Evolutionary conservation across 257 asterid species (phyloP).

Genomic region (Fraxinus pennsylvanica): DNA sequence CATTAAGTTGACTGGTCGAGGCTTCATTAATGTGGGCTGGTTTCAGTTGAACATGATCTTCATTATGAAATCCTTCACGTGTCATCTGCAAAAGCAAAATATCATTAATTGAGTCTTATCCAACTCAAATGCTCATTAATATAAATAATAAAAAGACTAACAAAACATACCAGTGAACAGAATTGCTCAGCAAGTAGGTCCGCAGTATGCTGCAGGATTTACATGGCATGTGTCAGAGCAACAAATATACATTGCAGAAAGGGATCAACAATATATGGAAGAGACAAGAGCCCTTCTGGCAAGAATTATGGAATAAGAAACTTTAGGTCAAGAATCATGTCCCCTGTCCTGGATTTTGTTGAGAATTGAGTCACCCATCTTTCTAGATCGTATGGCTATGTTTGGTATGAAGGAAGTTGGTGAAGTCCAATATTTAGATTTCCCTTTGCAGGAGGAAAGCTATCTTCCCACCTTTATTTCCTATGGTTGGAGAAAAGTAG

Average conservation of each 20-base stretch:
- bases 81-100: slow-evolving; percentile 56
- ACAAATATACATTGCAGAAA: neutral
- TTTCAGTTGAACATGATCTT: slow-evolving; percentile 70
- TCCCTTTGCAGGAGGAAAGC: neutral
- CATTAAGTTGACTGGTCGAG: slow-evolving; percentile 43
- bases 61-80: slow-evolving; percentile 70
- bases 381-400: neutral
- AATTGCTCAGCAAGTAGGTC: slow-evolving; percentile 90
- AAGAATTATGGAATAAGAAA: slow-evolving; percentile 14
- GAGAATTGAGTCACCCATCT: neutral
- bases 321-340: neutral
- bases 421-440: neutral
- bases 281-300: slow-evolving; percentile 2
- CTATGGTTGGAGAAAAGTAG: neutral
- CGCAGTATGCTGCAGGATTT: slow-evolving; percentile 74
- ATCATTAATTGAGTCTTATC: slow-evolving; percentile 10
- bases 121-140: neutral
- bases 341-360: neutral
- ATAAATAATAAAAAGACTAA: neutral
- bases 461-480: slow-evolving; percentile 2
- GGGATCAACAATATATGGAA: slow-evolving; percentile 8
- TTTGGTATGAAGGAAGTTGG: neutral
- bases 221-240: slow-evolving; percentile 32
- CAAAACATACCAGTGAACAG: slow-evolving; percentile 63
- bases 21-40: slow-evolving; percentile 45